Evolutionary conservation across 768 basidiomycete genomes (phyloP).

Genomic region (Kwoniella sp.): DNA sequence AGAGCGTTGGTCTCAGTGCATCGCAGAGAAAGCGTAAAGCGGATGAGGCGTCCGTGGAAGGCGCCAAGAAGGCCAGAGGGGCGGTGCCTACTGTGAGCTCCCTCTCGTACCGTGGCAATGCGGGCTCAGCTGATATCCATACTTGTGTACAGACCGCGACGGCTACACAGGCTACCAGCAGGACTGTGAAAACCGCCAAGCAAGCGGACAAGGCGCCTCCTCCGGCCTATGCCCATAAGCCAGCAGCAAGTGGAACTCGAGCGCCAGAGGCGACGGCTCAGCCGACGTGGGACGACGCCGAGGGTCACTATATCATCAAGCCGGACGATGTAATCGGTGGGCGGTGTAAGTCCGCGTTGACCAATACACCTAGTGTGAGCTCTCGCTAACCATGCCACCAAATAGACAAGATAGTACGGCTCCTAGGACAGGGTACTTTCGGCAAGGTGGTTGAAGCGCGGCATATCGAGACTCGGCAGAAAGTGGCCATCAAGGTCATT

Average conservation of each 20-base stretch:
- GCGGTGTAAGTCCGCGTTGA: conserved; percentile 72
- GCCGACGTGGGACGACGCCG: conserved; percentile 79
- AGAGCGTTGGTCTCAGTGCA: neutral
- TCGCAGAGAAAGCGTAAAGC: conserved; percentile 37
- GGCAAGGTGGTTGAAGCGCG: conserved; percentile 96
- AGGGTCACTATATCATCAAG: conserved; percentile 95
- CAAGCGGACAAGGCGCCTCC: too few relatives aligned
- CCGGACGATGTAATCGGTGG: conserved; percentile 78
- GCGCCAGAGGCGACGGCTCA: conserved; percentile 41
- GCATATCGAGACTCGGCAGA: conserved; percentile 65
- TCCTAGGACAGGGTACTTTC: conserved; percentile 95
- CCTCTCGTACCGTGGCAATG: too few relatives aligned
- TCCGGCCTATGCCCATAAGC: conserved; percentile 1
- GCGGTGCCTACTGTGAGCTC: conserved; percentile 12
- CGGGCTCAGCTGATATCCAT: neutral
- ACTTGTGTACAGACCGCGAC: conserved; percentile 15
- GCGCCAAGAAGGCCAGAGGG: conserved; percentile 33
- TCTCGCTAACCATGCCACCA: too few relatives aligned
- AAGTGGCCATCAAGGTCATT: conserved; percentile 97
- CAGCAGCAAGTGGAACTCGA: conserved; percentile 50
- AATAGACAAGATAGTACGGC: conserved; percentile 80
- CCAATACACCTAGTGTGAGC: too few relatives aligned
- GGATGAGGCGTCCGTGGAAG: conserved; percentile 26
- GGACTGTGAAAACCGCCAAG: too few relatives aligned
- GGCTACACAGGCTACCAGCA: conserved; percentile 17